A percentile compares a stretch with the other conserved stretches of the same genome.
These are phyloP conservation scores for Oryza punctata DNA, from an alignment of 176 grass and related monocot genomes.

Conservation along the genomic window DNA sequence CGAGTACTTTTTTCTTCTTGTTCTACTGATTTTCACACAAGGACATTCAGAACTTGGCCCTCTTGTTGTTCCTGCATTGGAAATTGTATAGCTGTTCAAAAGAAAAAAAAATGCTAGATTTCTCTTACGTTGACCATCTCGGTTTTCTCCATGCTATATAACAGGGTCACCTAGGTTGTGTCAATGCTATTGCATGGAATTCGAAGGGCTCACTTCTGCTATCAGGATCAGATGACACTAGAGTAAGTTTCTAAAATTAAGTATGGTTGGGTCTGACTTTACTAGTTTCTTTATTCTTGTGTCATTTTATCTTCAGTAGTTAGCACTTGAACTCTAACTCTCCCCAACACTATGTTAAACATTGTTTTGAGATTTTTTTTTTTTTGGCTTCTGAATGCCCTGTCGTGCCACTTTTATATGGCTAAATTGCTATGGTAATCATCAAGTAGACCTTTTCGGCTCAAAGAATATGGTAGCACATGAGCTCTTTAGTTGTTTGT, in stretches of 20 bases:
- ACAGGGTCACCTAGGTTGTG: slow-evolving; percentile 85
- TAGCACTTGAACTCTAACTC: slow-evolving; percentile 1
- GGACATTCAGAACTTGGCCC: not conserved
- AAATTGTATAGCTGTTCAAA: slow-evolving; percentile 6
- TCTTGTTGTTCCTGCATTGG: not conserved
- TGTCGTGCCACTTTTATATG: not conserved
- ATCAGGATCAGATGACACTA: slow-evolving; percentile 98
- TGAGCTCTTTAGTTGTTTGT: not conserved
- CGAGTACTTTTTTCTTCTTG: slow-evolving; percentile 15
- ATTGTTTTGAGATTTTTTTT: slow-evolving; percentile 4
- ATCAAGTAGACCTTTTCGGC: not conserved
- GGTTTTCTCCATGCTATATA: slow-evolving; percentile 15
- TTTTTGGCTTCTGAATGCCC: not conserved
- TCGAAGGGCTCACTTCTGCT: slow-evolving; percentile 88
- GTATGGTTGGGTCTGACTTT: not conserved
- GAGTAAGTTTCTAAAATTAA: slow-evolving; percentile 54
- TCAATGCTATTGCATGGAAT: slow-evolving; percentile 95
- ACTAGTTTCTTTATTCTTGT: slow-evolving; percentile 10
- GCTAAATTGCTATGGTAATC: not conserved
- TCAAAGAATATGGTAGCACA: not conserved
- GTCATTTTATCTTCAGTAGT: not conserved
- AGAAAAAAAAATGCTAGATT: slow-evolving; percentile 16
- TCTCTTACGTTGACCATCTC: not conserved
- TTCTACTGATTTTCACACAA: not conserved
- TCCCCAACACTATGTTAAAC: not conserved